Evolutionary conservation across 2,329 filamentous ascomycete species (phyloP).

Genomic region (Septoria petroselini): DNA sequence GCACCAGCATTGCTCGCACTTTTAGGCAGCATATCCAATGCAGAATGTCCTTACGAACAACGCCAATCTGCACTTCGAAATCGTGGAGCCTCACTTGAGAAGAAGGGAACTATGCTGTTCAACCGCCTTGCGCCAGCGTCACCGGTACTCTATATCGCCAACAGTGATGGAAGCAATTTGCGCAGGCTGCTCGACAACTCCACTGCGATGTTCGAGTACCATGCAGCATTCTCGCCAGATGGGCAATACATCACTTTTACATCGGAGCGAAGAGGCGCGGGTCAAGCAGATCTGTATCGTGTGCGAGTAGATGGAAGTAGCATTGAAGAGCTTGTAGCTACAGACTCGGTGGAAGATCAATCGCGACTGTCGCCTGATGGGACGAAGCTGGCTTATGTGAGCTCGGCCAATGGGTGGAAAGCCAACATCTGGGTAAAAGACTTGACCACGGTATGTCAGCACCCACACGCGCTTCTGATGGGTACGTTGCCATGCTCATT

Average conservation of each 20-base stretch:
- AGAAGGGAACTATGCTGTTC: slow-evolving; percentile 6
- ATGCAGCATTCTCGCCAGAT: slow-evolving; percentile 12
- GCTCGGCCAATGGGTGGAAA: background rate
- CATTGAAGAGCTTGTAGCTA: slow-evolving; percentile 4
- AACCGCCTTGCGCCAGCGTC: background rate
- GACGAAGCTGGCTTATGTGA: slow-evolving; percentile 15
- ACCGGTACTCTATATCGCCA: slow-evolving; percentile 7
- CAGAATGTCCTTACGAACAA: too few relatives aligned
- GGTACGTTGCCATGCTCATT: too few relatives aligned
- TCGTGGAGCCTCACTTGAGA: too few relatives aligned
- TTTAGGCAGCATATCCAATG: too few relatives aligned
- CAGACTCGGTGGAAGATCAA: slow-evolving; percentile 11
- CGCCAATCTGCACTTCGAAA: too few relatives aligned
- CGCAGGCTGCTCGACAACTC: slow-evolving; percentile 1
- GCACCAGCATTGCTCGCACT: too few relatives aligned
- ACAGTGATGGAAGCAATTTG: slow-evolving; percentile 14
- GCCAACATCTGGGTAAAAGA: slow-evolving; percentile 15
- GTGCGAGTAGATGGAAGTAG: slow-evolving; percentile 8
- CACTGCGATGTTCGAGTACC: background rate
- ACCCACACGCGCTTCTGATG: too few relatives aligned
- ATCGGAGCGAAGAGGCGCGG: slow-evolving; percentile 6
- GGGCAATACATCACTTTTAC: slow-evolving; percentile 17
- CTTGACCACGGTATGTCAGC: background rate
- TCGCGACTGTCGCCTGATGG: slow-evolving; percentile 13
- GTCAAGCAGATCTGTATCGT: slow-evolving; percentile 17